Evolutionary conservation across 768 basidiomycete genomes (phyloP), one percentile per base, ranked within the genome.

Genomic region (Mycena sanguinolenta): DNA sequence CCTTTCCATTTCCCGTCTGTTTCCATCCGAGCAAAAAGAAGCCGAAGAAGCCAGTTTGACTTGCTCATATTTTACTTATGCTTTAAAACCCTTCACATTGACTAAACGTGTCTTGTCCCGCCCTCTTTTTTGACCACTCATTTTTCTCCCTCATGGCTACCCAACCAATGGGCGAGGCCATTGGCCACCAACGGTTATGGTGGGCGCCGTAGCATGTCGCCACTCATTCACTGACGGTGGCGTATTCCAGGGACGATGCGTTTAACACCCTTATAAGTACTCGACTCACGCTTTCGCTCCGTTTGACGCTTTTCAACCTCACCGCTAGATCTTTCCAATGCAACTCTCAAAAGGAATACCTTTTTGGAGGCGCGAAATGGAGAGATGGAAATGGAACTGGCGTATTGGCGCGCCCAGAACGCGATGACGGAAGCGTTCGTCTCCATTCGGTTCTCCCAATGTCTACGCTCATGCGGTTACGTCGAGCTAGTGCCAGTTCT

Each of bases 371-470:
- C 82, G 58, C 87, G 90, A 67, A 86, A 93, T 57, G 82, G 86
- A 38, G 91, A 92, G 73, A 84, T 94, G 50, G 91, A 93, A 77
- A 81, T 89, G 49, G 92, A 94, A 79, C 82, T 93, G 30, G 82
- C 84, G 87, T 91, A 28, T 92, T 91, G 90, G 79, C 88, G 88
- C 75, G 92, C 91, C 27, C 91, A 92, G 77, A 82, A 90, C 19
- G 85, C 85, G 53, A 87, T 87, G 30, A 80, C 91, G 59, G 91
- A 92, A 70, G 84, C 86, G 69, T 70, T 27, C 16, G 67, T 63
- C 63, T 12, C n/a, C 39, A 14, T 21, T 13, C 34, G 55, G 16
- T 32, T 30, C 9, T 21, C 46, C 25, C 46, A 14, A 6, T 46
- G 19, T 28, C 19, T 6, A 19, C 13, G 27, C 57, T 58, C n/a